phyloP scores from a whole-genome alignment of 345 rosid genomes.

The Litchi chinensis region DNA sequence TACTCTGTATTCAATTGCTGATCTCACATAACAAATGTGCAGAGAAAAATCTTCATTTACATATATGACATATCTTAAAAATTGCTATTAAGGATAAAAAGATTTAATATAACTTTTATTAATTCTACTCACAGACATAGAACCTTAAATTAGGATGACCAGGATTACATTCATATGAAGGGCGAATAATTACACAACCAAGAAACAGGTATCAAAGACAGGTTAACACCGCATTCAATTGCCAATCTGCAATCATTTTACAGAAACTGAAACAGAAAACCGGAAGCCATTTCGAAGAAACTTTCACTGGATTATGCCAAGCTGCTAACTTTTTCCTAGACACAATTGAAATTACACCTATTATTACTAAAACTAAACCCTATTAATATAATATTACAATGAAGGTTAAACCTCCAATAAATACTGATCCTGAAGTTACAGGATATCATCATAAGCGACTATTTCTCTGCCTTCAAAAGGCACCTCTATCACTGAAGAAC shows the following conservation, averaged over 20 bases:
- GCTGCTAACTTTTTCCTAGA: slow-evolving; percentile 5
- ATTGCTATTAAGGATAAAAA: neutral
- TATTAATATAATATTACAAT: slow-evolving; percentile 3
- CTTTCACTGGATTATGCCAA: neutral
- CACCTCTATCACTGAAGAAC: slow-evolving; percentile 29
- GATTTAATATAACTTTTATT: no score
- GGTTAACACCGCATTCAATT: neutral
- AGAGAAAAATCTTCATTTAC: no score
- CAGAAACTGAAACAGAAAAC: neutral
- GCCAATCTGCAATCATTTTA: neutral
- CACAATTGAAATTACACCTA: neutral
- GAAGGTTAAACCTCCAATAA: slow-evolving; percentile 1
- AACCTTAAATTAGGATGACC: neutral
- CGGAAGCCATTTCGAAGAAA: neutral
- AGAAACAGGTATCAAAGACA: neutral
- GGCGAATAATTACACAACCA: neutral
- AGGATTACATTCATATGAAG: neutral
- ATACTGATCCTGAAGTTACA: slow-evolving; percentile 28
- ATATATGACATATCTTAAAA: neutral
- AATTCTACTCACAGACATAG: no score
- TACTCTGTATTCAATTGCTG: neutral
- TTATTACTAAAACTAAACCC: neutral
- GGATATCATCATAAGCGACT: slow-evolving; percentile 78
- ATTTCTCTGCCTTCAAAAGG: slow-evolving; percentile 66
- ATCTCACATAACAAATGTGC: neutral